Base-by-base conservation (phyloP, 208 protist species). In the Strigomonas culicis region DNA sequence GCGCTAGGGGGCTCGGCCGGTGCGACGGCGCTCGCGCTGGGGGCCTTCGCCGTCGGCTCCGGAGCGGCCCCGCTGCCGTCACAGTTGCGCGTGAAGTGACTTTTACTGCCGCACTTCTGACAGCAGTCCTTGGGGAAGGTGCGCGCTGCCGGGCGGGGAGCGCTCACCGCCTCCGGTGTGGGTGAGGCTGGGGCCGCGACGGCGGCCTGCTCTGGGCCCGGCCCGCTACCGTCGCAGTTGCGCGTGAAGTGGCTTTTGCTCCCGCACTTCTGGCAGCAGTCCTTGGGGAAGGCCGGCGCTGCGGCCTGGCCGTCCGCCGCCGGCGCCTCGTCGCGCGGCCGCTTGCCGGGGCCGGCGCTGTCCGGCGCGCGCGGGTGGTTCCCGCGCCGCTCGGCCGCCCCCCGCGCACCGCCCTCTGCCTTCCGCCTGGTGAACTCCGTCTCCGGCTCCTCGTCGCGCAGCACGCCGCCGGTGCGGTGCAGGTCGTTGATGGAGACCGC, bases 401-500 rank as follows among this genome's bases (percentile, higher is more conserved):
- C 46, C 19, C n/a, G 7, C n/a, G 17, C 22, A 43, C 2, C 32
- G 1, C 27, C 25, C 2, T 6, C 0, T 24, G 10, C 43, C 66
- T 27, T n/a, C 24, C 2, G 36, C 28, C 17, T 7, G 4, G 8
- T 47, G 17, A 41, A n/a, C 43, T 22, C 21, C 2, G 22, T 6
- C 50, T 32, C 49, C 27, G 46, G 32, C 25, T 34, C 22, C 13
- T 58, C 4, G 22, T 28, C 30, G 52, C 24, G 84, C 10, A 93
- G 76, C 1, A 65, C 51, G 10, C 84, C 87, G 7, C 84, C 88
- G 28, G 68, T 74, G 15, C 7, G 41, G 72, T 82, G 86, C 30
- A 94, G 75, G 64, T 88, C 88, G 0, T 75, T 59, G 1, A 94
- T 68, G 0, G 65, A 53, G 19, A 92, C 56, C 0, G 84, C 79